Percentiles rank a stretch among this genome's conserved stretches.
These are phyloP conservation scores for Picochlorum sp. DNA, from an alignment of 139 green algal species.

Conservation along the genomic window DNA sequence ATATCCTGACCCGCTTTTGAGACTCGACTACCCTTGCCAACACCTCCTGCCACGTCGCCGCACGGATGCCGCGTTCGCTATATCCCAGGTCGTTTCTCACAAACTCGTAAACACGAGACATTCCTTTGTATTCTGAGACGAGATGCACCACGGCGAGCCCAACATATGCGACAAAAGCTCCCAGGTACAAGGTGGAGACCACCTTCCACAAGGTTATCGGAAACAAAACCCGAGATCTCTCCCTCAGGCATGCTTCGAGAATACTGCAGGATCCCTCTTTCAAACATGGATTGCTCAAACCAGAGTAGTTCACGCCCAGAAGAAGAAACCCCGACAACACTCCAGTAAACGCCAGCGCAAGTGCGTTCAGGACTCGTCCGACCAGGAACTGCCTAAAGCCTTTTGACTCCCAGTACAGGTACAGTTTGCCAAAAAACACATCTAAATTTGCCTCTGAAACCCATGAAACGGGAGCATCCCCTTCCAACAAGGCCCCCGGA, in stretches of 20 bases:
- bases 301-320: constrained; percentile 76
- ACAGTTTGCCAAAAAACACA: constrained; percentile 69
- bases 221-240: constrained; percentile 27
- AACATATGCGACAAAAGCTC: constrained; percentile 50
- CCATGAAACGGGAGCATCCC: constrained; percentile 39
- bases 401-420: constrained; percentile 77
- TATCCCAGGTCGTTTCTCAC: constrained; percentile 61
- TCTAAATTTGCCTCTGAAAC: constrained; percentile 70
- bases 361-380: constrained; percentile 67
- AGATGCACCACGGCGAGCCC: constrained; percentile 41
- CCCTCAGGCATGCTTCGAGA: constrained; percentile 26
- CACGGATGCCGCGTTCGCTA: constrained; percentile 52
- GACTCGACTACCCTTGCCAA: constrained; percentile 65
- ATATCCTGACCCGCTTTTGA: constrained; percentile 68
- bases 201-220: constrained; percentile 35
- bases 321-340: constrained; percentile 77
- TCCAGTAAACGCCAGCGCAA: constrained; percentile 85
- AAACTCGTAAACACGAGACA: constrained; percentile 57
- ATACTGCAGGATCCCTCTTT: constrained; percentile 59
- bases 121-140: constrained; percentile 39
- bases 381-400: constrained; percentile 59
- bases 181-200: constrained; percentile 60
- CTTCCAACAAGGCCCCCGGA: not conserved
- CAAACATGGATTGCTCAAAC: constrained; percentile 41
- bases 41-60: constrained; percentile 81